Evolutionary conservation across 2,329 filamentous ascomycete species (phyloP).

Genomic region (Alternaria tenuissima): DNA sequence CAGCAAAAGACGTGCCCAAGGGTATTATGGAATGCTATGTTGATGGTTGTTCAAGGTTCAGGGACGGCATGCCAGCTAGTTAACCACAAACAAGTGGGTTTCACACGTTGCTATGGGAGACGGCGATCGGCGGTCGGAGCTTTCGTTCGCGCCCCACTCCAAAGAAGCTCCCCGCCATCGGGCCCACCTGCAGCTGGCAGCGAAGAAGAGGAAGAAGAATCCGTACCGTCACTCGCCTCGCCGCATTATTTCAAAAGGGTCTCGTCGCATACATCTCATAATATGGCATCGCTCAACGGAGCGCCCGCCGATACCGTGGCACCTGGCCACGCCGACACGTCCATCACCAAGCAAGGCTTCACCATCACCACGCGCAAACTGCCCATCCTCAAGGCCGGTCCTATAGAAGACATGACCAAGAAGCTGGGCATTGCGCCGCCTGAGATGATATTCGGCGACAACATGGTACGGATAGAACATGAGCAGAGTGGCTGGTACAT

Average conservation of each 20-base stretch:
- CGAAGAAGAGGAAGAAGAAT: not conserved
- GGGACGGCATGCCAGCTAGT: constrained; percentile 11
- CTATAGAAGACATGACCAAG: constrained; percentile 84
- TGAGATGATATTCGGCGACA: constrained; percentile 99
- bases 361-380: constrained; percentile 84
- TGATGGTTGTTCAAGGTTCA: constrained; percentile 17
- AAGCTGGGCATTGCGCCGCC: constrained; percentile 86
- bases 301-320: constrained; percentile 44
- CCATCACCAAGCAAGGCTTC: constrained; percentile 63
- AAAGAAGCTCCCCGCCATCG: constrained; percentile 14
- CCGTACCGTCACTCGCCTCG: not conserved
- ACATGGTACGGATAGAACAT: constrained; percentile 80
- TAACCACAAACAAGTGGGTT: constrained; percentile 27
- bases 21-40: constrained; percentile 13
- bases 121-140: constrained; percentile 16
- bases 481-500: constrained; percentile 78
- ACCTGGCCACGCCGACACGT: constrained; percentile 45
- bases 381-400: constrained; percentile 89
- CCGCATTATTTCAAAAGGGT: not conserved
- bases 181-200: constrained; percentile 14
- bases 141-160: constrained; percentile 13
- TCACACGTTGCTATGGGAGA: constrained; percentile 19
- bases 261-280: not conserved
- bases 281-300: constrained; percentile 43
- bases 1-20: constrained; percentile 8